These are phyloP conservation scores for Podosphaera leucotricha DNA, from an alignment of 2,329 filamentous ascomycete species.

Conservation along the genomic window DNA sequence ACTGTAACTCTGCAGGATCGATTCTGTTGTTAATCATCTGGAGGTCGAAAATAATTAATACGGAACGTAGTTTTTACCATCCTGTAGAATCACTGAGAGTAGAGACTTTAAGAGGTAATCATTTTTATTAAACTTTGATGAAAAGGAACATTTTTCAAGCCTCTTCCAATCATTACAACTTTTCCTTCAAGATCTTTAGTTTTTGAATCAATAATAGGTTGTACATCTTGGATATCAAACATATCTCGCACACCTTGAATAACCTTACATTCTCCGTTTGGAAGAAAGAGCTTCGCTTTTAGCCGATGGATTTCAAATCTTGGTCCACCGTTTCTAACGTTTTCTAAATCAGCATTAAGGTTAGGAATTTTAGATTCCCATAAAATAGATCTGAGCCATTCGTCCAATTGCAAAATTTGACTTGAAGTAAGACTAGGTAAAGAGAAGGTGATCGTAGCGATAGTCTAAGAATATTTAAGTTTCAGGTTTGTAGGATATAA, in stretches of 20 bases:
- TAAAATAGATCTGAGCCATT: conserved; percentile 59
- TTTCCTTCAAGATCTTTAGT: conserved; percentile 23
- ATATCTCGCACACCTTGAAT: conserved; percentile 83
- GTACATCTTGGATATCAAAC: conserved; percentile 64
- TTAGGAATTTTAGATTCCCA: conserved; percentile 51
- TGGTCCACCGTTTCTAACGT: background rate
- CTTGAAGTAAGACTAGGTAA: conserved; percentile 33
- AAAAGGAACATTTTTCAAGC: conserved; percentile 28
- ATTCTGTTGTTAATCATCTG: too few species aligned
- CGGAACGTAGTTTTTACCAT: too few species aligned
- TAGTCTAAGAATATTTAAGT: conserved; percentile 30
- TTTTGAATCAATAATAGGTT: conserved; percentile 5
- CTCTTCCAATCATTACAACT: conserved; percentile 38
- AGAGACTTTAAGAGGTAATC: conserved; percentile 1
- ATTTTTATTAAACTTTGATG: conserved; percentile 18
- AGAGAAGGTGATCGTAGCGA: conserved; percentile 56
- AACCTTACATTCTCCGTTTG: conserved; percentile 44
- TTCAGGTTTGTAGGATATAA: conserved; percentile 1
- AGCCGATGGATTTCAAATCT: conserved; percentile 59
- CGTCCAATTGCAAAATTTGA: conserved; percentile 43
- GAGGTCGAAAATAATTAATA: too few species aligned
- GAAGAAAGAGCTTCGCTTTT: conserved; percentile 54
- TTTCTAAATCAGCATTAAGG: background rate
- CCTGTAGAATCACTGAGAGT: too few species aligned
- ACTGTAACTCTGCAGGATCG: too few species aligned